Evolutionary conservation across 192 early-diverging fungal species (phyloP).

Genomic region (Backusella mclennaniae): DNA sequence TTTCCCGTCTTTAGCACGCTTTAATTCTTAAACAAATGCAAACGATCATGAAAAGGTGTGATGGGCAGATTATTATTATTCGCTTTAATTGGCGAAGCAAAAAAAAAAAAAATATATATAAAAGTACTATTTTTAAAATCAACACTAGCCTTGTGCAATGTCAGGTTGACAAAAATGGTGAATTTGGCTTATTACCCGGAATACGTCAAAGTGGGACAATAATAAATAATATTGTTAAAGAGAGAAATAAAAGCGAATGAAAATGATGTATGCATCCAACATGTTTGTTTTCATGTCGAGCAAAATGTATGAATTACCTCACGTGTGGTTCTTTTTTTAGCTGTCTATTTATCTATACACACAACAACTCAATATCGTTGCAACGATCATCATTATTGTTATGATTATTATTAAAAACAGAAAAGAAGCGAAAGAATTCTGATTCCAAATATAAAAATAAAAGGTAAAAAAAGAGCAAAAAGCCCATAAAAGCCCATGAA

Average conservation of each 20-base stretch:
- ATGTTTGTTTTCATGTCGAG: background rate
- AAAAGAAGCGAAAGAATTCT: background rate
- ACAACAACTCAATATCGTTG: background rate
- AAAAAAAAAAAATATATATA: background rate
- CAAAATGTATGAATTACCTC: background rate
- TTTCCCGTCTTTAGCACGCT: background rate
- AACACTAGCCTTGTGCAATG: background rate
- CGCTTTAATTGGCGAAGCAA: background rate
- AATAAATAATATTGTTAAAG: background rate
- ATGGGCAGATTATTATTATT: background rate
- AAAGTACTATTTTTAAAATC: background rate
- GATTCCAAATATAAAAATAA: background rate
- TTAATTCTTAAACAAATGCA: background rate
- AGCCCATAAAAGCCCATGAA: background rate
- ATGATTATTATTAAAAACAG: background rate
- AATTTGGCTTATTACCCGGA: conserved; percentile 5
- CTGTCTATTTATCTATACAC: background rate
- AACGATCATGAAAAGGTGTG: background rate
- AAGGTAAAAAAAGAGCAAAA: background rate
- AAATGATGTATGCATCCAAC: background rate
- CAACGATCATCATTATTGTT: background rate
- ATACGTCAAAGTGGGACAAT: background rate
- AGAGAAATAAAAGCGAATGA: background rate
- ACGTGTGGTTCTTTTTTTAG: background rate
- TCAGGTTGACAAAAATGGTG: background rate